Evolutionary conservation across 177 flowering plant species (phyloP).

Genomic region (Vitis hybrid): DNA sequence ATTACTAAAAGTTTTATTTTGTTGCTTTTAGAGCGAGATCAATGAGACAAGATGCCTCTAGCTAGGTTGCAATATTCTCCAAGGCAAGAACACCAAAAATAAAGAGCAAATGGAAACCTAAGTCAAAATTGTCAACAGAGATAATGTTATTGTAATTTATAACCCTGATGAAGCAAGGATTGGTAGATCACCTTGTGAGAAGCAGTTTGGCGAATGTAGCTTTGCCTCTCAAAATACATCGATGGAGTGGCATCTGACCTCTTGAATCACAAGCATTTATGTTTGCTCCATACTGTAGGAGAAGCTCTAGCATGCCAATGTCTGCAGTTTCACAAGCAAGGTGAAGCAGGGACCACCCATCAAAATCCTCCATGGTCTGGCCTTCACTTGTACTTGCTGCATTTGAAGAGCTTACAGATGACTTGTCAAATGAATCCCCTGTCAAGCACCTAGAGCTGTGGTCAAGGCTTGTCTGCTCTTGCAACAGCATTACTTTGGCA

Average conservation of each 20-base stretch:
- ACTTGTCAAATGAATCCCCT: slow-evolving; percentile 34
- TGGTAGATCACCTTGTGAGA: slow-evolving; percentile 56
- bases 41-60: too few species aligned
- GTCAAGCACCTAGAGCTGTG: slow-evolving; percentile 27
- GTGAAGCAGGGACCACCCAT: slow-evolving; percentile 86
- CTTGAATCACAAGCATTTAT: slow-evolving; percentile 64
- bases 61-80: too few species aligned
- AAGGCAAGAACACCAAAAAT: too few species aligned
- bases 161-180: slow-evolving; percentile 1
- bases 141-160: neutral
- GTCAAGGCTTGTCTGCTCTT: slow-evolving; percentile 47
- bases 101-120: neutral
- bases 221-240: slow-evolving; percentile 61
- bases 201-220: slow-evolving; percentile 58
- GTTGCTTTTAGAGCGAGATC: too few species aligned
- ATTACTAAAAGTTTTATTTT: too few species aligned
- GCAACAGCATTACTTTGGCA: slow-evolving; percentile 70
- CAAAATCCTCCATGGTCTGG: slow-evolving; percentile 47
- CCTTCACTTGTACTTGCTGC: slow-evolving; percentile 39
- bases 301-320: slow-evolving; percentile 91
- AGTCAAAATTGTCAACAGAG: neutral
- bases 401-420: slow-evolving; percentile 39
- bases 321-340: slow-evolving; percentile 92
- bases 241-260: slow-evolving; percentile 87
- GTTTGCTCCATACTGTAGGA: slow-evolving; percentile 86